These are phyloP conservation scores for Fagus sylvatica DNA, from an alignment of 306 rosid species.

Conservation along the genomic window DNA sequence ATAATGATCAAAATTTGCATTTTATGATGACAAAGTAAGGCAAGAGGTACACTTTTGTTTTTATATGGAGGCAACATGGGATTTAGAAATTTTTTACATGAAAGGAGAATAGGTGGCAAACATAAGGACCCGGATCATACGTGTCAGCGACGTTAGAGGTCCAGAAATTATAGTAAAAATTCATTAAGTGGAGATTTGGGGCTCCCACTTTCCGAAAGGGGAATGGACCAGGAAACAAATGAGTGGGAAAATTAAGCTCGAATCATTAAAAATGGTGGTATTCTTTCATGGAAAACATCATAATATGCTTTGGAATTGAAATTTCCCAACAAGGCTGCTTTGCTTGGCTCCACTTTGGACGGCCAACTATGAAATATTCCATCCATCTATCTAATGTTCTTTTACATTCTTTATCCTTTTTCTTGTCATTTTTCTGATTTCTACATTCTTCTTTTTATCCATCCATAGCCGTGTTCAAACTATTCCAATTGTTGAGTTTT, in stretches of 20 bases:
- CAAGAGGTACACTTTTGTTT: conserved; percentile 34
- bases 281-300: conserved; percentile 66
- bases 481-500: too few species aligned
- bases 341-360: conserved; percentile 72
- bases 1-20: conserved; percentile 12
- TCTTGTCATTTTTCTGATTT: too few species aligned
- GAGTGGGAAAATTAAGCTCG: conserved; percentile 11
- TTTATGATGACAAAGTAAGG: not conserved
- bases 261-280: conserved; percentile 27
- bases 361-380: conserved; percentile 33
- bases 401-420: too few species aligned
- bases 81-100: conserved; percentile 27
- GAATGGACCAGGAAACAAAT: conserved; percentile 50
- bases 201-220: conserved; percentile 71
- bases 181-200: conserved; percentile 22
- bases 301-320: conserved; percentile 36
- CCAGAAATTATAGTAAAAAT: conserved; percentile 14
- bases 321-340: conserved; percentile 20
- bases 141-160: conserved; percentile 33
- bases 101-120: conserved; percentile 52
- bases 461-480: too few species aligned
- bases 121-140: conserved; percentile 62
- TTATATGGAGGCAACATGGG: conserved; percentile 35
- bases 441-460: too few species aligned
- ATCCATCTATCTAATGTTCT: not conserved